Conservation (phyloP, 768 basidiomycete genomes). For the Calocera viscosa region DNA sequence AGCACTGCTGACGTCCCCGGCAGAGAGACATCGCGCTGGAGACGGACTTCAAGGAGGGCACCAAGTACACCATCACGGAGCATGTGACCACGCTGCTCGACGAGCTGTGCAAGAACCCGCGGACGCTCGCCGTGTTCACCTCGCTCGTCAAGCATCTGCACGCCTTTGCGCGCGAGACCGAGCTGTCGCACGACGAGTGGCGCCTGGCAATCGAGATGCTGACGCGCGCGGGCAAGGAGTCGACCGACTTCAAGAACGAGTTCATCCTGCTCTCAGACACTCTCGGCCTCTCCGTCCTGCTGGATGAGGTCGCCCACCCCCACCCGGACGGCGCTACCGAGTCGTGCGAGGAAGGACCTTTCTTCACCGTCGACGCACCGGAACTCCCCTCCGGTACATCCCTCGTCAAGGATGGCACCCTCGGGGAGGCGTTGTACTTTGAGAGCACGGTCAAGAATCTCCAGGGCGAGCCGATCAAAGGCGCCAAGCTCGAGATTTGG, state of each 20-base stretch:
- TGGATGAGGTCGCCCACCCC: constrained; percentile 31
- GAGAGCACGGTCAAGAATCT: constrained; percentile 28
- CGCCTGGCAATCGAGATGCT: constrained; percentile 29
- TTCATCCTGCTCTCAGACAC: constrained; percentile 34
- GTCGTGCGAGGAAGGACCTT: constrained; percentile 29
- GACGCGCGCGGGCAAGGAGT: constrained; percentile 31
- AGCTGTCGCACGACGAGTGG: constrained; percentile 33
- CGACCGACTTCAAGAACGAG: constrained; percentile 30
- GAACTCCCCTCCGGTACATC: constrained; percentile 24
- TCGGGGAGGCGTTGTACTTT: constrained; percentile 30
- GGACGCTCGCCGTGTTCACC: constrained; percentile 25
- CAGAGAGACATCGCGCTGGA: constrained; percentile 26
- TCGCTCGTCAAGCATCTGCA: constrained; percentile 29
- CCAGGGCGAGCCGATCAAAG: constrained; percentile 26
- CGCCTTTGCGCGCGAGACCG: constrained; percentile 30
- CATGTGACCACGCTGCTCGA: constrained; percentile 26
- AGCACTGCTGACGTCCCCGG: background rate
- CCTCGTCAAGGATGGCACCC: constrained; percentile 20
- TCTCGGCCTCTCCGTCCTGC: constrained; percentile 30
- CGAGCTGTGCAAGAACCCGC: constrained; percentile 23
- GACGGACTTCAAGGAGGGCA: constrained; percentile 27
- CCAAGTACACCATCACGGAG: constrained; percentile 29
- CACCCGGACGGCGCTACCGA: constrained; percentile 27
- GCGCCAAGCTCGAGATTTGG: constrained; percentile 31
- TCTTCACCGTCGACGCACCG: constrained; percentile 27